Percentiles rank a stretch among this genome's conserved stretches.
Conservation (phyloP, 2,329 filamentous ascomycete species). For the Dendryphion nanum region DNA sequence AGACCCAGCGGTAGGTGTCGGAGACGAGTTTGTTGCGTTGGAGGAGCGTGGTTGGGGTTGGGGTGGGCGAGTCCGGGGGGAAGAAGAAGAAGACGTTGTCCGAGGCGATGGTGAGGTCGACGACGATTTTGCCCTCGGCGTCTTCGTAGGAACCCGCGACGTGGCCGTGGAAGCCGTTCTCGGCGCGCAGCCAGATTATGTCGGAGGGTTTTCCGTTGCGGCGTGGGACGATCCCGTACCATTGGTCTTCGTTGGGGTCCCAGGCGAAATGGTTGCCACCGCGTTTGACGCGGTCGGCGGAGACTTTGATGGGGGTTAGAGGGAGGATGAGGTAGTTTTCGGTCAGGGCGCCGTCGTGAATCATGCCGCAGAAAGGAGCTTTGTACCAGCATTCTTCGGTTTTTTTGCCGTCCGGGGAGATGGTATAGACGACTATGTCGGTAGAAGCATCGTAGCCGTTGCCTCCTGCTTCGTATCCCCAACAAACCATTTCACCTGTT, state of each 20-base stretch:
- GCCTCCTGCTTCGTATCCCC: constrained; percentile 44
- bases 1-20: constrained; percentile 40
- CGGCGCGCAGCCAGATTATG: constrained; percentile 52
- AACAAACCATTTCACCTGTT: constrained; percentile 43
- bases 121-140: constrained; percentile 34
- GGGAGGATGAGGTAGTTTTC: constrained; percentile 41
- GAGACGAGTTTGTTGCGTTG: constrained; percentile 43
- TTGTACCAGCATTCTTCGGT: constrained; percentile 43
- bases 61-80: constrained; percentile 34
- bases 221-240: constrained; percentile 55
- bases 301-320: constrained; percentile 38
- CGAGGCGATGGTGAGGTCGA: constrained; percentile 41
- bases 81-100: constrained; percentile 47
- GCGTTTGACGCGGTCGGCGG: constrained; percentile 34
- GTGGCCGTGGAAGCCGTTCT: constrained; percentile 49
- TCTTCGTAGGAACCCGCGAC: constrained; percentile 45
- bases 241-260: constrained; percentile 53
- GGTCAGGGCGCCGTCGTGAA: constrained; percentile 42
- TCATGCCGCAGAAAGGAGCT: constrained; percentile 39
- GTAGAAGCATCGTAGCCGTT: constrained; percentile 30
- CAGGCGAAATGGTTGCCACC: constrained; percentile 44
- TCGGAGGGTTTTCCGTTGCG: constrained; percentile 52
- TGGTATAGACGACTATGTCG: constrained; percentile 42
- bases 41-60: constrained; percentile 32
- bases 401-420: constrained; percentile 38